Base-by-base conservation (phyloP, 2,329 filamentous ascomycete species). In the Alternaria arborescens region DNA sequence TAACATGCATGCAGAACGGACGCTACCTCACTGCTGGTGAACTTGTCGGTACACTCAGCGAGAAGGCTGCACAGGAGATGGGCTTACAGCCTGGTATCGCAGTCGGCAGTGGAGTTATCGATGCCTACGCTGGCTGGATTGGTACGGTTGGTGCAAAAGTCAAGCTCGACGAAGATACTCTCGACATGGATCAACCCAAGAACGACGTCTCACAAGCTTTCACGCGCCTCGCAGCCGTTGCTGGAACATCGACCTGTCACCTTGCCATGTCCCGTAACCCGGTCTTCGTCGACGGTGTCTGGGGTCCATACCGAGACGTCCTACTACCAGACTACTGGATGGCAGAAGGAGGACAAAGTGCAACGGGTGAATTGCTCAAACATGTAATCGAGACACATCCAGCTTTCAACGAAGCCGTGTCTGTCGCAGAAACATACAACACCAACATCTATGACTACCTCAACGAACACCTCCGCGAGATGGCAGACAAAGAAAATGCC, bases 81-180 rank as follows among this genome's bases (percentile, higher is more conserved):
- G 94, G 95, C 8, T 86, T 99, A 3, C 90, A 90, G 5, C 85
- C 90, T 20, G 94, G 94, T 40, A 95, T 97, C 69, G 93, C 95
- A 18, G 91, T 99, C 56, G 95, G 95, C 55, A 97, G 93, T 74
- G 94, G 94, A 78, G 95, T 99, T 66, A 99, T 99, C 74, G 95
- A 99, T 78, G 95, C 95, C 18, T 99, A 99, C 74, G 95, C 95
- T 61, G 95, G 95, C 66, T 99, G 95, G 95, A 95, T 99, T 69
- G 95, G 95, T 62, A 98, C 95, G 1, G 95, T 99, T n/a, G 95
- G 95, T 60, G 94, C 95, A 62, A 97, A 97, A 79, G 92, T 97
- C 70, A 87, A 93, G 67, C 86, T 96, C 16, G 84, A 85, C 41
- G 81, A 84, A 58, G 87, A 91, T 57, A 86, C 90, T 48, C 85